These are phyloP conservation scores for Apophysomyces variabilis DNA, from an alignment of 371 early-diverging fungal genomes.

Conservation along the genomic window DNA sequence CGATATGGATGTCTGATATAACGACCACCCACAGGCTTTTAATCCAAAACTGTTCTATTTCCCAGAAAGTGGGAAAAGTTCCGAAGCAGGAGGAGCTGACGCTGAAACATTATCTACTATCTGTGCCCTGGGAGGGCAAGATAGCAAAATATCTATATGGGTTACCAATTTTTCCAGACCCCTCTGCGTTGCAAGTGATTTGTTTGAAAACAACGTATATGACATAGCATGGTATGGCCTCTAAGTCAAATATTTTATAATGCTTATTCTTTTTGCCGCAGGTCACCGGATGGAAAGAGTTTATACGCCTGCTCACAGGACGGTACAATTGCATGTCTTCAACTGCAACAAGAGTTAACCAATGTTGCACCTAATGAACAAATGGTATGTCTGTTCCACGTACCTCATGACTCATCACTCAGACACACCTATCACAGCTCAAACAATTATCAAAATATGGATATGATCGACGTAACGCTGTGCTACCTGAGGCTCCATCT, in stretches of 20 bases:
- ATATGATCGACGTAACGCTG: slow-evolving; percentile 61
- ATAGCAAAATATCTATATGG: slow-evolving; percentile 92
- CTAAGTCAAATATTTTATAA: background rate
- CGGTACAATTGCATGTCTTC: slow-evolving; percentile 83
- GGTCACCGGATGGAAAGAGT: slow-evolving; percentile 77
- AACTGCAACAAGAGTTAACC: slow-evolving; percentile 75
- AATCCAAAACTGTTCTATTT: slow-evolving; percentile 79
- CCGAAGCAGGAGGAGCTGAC: slow-evolving; percentile 17
- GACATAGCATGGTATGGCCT: slow-evolving; percentile 84
- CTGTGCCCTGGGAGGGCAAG: slow-evolving; percentile 93
- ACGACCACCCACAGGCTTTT: slow-evolving; percentile 53
- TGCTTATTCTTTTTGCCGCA: slow-evolving; percentile 14
- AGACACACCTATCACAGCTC: slow-evolving; percentile 34
- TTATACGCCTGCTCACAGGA: slow-evolving; percentile 93
- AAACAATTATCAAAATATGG: slow-evolving; percentile 73
- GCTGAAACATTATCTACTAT: slow-evolving; percentile 57
- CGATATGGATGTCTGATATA: background rate
- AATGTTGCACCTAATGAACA: slow-evolving; percentile 64
- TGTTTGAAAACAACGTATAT: slow-evolving; percentile 84
- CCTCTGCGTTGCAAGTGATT: slow-evolving; percentile 72
- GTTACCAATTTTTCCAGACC: slow-evolving; percentile 76
- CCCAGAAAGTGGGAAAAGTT: slow-evolving; percentile 19
- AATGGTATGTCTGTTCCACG: slow-evolving; percentile 38
- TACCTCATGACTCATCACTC: background rate
- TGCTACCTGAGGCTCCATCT: slow-evolving; percentile 63